Base-by-base conservation (phyloP, 352 stramenopile genomes). In the Phytophthora gonapodyides region DNA sequence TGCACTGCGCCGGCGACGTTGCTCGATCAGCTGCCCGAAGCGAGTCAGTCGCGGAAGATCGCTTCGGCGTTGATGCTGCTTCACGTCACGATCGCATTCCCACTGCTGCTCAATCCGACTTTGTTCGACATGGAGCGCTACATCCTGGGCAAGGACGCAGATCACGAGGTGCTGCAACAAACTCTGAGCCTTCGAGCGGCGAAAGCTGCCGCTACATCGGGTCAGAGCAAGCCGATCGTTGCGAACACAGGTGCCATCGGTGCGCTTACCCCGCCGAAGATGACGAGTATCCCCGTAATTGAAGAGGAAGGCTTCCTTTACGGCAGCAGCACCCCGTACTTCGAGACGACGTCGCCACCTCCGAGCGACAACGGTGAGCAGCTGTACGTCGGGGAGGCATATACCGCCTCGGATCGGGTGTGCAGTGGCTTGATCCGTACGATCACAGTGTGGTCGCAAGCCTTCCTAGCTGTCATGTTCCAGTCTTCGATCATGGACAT, bases 401-500 rank as follows among this genome's bases (percentile, higher is more conserved):
- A 84, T 48, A 87, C 76, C 12, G 11, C 48, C 0, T 57, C 64
- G 11, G 78, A 92, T 41, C 54, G 78, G 9, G 33, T 85, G 1
- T 88, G 68, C 61, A 85, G 80, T 54, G 57, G 49, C 2, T 47
- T 86, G 5, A 76, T 92, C 36, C 80, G 80, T 24, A 82, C 71
- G 6, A 5, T 66, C 12, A 84, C 72, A 15, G 64, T 89, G 37
- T 71, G 65, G 33, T 63, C 62, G 0, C 80, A 88, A 52, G 71
- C 76, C 6, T 75, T 86, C 34, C 64, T 89, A 0, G 82, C 80
- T 0, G 64, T 86, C n/a, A 82, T 89, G 69, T 69, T 91, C 31
- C 80, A 89, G 52, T 67, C 73, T n/a, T 91, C 78, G n/a, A 89
- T 89, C 53, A 69, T 59, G 13, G 78, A 89, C 40, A 84, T 89